Base-by-base conservation (phyloP, 305 asterid species). In the Fraxinus baroniana region DNA sequence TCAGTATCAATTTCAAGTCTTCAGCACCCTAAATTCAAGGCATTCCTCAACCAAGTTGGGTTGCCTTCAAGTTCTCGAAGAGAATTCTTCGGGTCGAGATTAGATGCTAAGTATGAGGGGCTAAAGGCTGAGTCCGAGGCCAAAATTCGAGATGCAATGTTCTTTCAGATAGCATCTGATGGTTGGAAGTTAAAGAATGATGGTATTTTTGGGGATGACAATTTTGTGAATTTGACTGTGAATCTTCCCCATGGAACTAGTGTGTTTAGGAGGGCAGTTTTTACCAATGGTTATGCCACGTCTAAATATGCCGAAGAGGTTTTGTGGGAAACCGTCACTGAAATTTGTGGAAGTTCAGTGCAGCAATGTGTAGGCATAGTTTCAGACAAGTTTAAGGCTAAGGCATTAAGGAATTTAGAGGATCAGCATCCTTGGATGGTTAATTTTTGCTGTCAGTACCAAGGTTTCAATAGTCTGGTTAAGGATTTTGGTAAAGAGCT, bases 221-320 rank as follows among this genome's bases (percentile, higher is more conserved):
- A 85, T 81, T 66, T 91, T 68, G 95, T 92, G 76, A 93, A 89
- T 87, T 84, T 96, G 85, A 85, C 89, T 8, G 90, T 96, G 71
- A 96, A 92, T 86, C 97, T 96, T 79, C 99, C 99, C 20, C 93
- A 94, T 33, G 99, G 99, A 60, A 92, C 97, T 12, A 84, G 95
- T 71, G 92, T 96, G 35, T 96, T 91, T 12, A 75, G 97, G 44
- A 89, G 87, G 72, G 96, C 97, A 0, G 91, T 96, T 35, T 91
- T 94, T 78, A 87, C 91, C 0, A 88, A 84, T 52, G 96, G 97
- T 15, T 91, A 85, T 15, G 91, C 91, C 41, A 92, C 92, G 0
- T 85, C 97, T 0, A 89, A 88, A 62, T 93, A 90, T 32, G 98
- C 97, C 0, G 98, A 96, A 89, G 98, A 94, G 70, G 90, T 96